Evolutionary conservation across 2,329 filamentous ascomycete species (phyloP), one percentile per base, ranked within the genome.

Genomic region (Trichoderma sp.): DNA sequence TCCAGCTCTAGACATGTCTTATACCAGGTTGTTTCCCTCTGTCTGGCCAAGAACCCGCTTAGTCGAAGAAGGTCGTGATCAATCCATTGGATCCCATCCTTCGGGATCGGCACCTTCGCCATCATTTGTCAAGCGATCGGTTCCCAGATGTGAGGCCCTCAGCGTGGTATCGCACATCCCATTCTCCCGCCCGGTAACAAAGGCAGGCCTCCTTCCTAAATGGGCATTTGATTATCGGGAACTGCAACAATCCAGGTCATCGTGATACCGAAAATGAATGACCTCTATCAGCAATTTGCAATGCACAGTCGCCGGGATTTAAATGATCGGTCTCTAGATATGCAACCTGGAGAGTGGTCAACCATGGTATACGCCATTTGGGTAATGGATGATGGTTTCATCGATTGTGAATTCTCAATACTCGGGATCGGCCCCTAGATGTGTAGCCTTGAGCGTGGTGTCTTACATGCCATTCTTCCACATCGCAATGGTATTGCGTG

Each of bases 401-500:
- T 63, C 32, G 22, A 53, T 39, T 63, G 10, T 12, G 34, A 37
- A 37, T 52, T 39, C 34, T 34, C 59, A 53, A 3, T 37, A 27
- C 22, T 19, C 13, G 27, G 50, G 39, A 58, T 61, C 65, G 50
- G 53, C 60, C 60, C 57, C 50, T 45, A 65, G 53, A 34, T 48
- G 63, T 56, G 22, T 22, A 56, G 22, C 52, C 37, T 65, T 57
- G 37, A 25, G 59, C 67, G 39, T 48, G 57, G 52, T 68, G 70
- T 71, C 64, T 67, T 68, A 70, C 69, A 70, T 69, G 67, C 65
- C 72, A 72, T 71, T 73, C 70, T 73, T 73, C 65, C 34, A 39
- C 27, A 71, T 70, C 70, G 70, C 69, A 27, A 71, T 58, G 64
- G 15, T 34, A 57, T 48, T 64, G 58, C 37, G 35, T 32, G 37